Percentiles rank a stretch among this genome's conserved stretches.
These are phyloP conservation scores for Protomyces pachydermus DNA, from an alignment of 1,139 yeast species.

Conservation along the genomic window DNA sequence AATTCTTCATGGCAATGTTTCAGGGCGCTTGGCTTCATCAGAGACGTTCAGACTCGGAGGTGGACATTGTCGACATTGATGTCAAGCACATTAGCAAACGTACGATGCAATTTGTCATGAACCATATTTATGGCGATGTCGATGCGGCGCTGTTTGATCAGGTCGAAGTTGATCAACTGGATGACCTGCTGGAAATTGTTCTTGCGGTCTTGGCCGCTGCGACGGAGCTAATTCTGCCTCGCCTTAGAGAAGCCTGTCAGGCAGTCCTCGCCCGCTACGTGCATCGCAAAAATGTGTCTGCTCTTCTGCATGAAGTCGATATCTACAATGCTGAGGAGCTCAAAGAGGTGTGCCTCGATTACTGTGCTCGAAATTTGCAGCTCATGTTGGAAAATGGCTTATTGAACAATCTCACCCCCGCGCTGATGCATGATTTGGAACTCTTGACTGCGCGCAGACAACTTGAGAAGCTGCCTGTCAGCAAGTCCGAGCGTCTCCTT, in stretches of 20 bases:
- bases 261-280: conserved; percentile 54
- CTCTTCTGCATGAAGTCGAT: conserved; percentile 54
- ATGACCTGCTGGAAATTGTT: conserved; percentile 51
- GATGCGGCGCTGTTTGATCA: conserved; percentile 47
- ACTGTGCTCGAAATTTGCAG: conserved; percentile 62
- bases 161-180: conserved; percentile 39
- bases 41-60: conserved; percentile 28
- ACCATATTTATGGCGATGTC: conserved; percentile 56
- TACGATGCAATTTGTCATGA: conserved; percentile 52
- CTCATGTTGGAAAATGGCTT: conserved; percentile 52
- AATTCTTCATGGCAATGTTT: conserved; percentile 48
- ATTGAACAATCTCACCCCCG: conserved; percentile 36
- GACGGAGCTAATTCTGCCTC: conserved; percentile 60
- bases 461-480: conserved; percentile 30
- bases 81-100: conserved; percentile 42
- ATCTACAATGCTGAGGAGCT: conserved; percentile 52
- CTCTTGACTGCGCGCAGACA: conserved; percentile 35
- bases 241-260: conserved; percentile 59
- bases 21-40: conserved; percentile 11
- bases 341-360: conserved; percentile 61
- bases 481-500: conserved; percentile 31
- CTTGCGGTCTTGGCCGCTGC: conserved; percentile 59
- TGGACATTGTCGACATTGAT: conserved; percentile 42
- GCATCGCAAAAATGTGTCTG: conserved; percentile 35
- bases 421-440: conserved; percentile 39